These are phyloP conservation scores for Gomphus sp. DNA, from an alignment of 1,284 basidiomycete species.

Conservation along the genomic window DNA sequence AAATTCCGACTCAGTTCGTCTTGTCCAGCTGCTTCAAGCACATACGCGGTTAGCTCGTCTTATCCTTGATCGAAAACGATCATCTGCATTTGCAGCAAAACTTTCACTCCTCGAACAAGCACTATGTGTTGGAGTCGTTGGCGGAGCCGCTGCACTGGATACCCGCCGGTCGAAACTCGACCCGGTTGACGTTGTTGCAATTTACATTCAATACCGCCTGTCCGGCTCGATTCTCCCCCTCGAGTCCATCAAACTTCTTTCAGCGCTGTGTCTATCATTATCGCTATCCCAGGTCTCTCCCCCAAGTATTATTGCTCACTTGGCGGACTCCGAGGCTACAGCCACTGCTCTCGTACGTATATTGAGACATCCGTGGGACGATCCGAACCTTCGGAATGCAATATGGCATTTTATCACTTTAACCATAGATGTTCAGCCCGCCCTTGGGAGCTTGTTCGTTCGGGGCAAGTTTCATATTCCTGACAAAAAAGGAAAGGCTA, in stretches of 20 bases:
- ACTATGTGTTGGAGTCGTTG: slow-evolving; percentile 51
- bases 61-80: slow-evolving; percentile 54
- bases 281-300: slow-evolving; percentile 47
- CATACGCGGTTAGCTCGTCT: slow-evolving; percentile 54
- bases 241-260: slow-evolving; percentile 57
- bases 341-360: slow-evolving; percentile 55
- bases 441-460: slow-evolving; percentile 76
- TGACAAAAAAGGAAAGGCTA: slow-evolving; percentile 31
- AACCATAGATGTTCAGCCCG: slow-evolving; percentile 81
- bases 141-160: slow-evolving; percentile 40
- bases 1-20: slow-evolving; percentile 54
- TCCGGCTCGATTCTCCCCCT: slow-evolving; percentile 49
- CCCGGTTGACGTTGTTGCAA: slow-evolving; percentile 62
- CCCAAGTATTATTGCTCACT: slow-evolving; percentile 62
- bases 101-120: slow-evolving; percentile 67
- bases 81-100: slow-evolving; percentile 29
- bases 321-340: slow-evolving; percentile 61
- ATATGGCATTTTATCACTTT: slow-evolving; percentile 81
- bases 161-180: slow-evolving; percentile 40
- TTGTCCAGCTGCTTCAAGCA: slow-evolving; percentile 61
- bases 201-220: slow-evolving; percentile 53
- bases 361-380: slow-evolving; percentile 62
- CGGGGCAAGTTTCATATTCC: slow-evolving; percentile 58
- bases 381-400: slow-evolving; percentile 55
- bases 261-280: slow-evolving; percentile 58